A percentile compares a stretch with the other conserved stretches of the same genome.
These are phyloP conservation scores for Trichoderma atrobrunneum DNA, from an alignment of 2,329 filamentous ascomycete genomes.

Conservation along the genomic window DNA sequence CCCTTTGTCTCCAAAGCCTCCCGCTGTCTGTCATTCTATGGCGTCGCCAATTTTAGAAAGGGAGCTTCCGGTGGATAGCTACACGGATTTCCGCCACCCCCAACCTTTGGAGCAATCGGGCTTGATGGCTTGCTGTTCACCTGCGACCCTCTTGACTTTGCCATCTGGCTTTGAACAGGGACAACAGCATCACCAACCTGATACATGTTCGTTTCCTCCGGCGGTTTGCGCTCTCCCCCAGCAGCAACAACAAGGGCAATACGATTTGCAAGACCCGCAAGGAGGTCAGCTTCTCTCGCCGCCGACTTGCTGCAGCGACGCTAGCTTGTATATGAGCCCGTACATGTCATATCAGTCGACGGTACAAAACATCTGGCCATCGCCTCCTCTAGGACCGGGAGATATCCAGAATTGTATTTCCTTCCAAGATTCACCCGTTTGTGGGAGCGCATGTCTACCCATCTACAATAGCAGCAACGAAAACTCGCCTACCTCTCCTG, in stretches of 20 bases:
- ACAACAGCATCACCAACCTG: constrained; percentile 26
- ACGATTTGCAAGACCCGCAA: neutral
- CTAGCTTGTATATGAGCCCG: constrained; percentile 10
- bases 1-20: neutral
- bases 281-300: constrained; percentile 11
- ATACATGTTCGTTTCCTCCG: constrained; percentile 24
- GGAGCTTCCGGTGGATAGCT: constrained; percentile 30
- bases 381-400: constrained; percentile 37
- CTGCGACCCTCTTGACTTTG: constrained; percentile 27
- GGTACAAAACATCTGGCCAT: constrained; percentile 33
- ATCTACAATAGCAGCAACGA: constrained; percentile 26
- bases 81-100: constrained; percentile 30
- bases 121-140: constrained; percentile 28
- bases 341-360: constrained; percentile 18
- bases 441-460: constrained; percentile 24
- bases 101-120: constrained; percentile 30
- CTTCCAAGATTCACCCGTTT: constrained; percentile 34
- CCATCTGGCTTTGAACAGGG: constrained; percentile 23
- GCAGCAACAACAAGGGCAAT: neutral
- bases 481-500: constrained; percentile 33
- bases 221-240: constrained; percentile 15
- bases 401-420: constrained; percentile 38
- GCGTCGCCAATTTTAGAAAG: constrained; percentile 31
- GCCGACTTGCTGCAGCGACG: constrained; percentile 21
- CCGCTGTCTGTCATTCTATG: constrained; percentile 23